Evolutionary conservation across 2,329 filamentous ascomycete species (phyloP).

Genomic region (Exophiala phaeomuriformis): DNA sequence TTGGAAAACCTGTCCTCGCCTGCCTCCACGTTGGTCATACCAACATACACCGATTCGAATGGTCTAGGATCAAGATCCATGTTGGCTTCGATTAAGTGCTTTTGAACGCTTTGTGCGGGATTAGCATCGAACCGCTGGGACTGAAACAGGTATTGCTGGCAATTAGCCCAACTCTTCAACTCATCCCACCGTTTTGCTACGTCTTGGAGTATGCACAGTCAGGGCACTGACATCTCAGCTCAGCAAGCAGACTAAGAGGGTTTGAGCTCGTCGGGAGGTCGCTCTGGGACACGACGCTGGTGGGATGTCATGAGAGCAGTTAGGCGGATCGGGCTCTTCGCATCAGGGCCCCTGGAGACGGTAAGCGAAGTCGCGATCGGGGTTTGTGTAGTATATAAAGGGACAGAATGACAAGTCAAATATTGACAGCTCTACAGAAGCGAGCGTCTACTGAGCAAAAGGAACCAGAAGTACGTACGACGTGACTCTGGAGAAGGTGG

Average conservation of each 20-base stretch:
- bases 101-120: not conserved
- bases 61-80: slow-evolving; percentile 24
- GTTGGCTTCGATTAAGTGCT: not conserved
- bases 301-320: slow-evolving; percentile 11
- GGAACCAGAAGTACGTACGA: not conserved
- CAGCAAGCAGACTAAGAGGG: slow-evolving; percentile 2
- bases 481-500: not conserved
- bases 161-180: not conserved
- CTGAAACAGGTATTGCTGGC: not conserved
- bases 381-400: not conserved
- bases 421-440: not conserved
- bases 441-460: not conserved
- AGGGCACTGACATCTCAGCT: not conserved
- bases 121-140: not conserved
- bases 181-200: not conserved
- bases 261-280: slow-evolving; percentile 16
- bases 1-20: slow-evolving; percentile 31
- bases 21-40: slow-evolving; percentile 16
- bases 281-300: slow-evolving; percentile 5
- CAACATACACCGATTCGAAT: slow-evolving; percentile 21
- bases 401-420: not conserved
- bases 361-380: not conserved
- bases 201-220: not conserved
- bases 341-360: not conserved
- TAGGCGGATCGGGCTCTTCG: not conserved